Percentiles rank a stretch among this genome's conserved stretches.
These are phyloP conservation scores for Oryza punctata DNA, from an alignment of 176 grass and related monocot genomes.

Conservation along the genomic window DNA sequence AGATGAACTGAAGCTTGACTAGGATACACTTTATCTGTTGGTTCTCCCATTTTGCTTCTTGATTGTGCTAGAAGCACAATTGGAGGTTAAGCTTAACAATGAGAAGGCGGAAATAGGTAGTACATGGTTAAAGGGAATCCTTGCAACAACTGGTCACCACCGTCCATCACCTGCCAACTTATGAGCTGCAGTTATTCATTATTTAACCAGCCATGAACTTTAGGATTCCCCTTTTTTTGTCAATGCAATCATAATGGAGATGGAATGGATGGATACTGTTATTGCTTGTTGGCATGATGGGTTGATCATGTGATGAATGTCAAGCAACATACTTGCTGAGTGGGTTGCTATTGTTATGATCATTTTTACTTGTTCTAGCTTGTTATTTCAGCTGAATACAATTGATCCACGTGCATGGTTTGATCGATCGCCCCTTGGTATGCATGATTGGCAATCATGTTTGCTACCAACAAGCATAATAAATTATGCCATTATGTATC, in stretches of 20 bases:
- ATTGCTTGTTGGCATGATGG: slow-evolving; percentile 8
- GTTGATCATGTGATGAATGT: background rate
- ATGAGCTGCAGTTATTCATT: background rate
- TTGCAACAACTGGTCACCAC: background rate
- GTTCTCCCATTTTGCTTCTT: background rate
- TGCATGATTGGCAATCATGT: background rate
- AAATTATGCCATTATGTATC: background rate
- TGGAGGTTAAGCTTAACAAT: background rate
- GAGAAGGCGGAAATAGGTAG: background rate
- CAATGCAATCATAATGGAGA: background rate
- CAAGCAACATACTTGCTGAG: background rate
- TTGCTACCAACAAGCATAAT: background rate
- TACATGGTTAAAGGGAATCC: background rate
- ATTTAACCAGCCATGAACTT: background rate
- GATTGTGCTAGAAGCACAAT: slow-evolving; percentile 1
- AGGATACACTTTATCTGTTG: background rate
- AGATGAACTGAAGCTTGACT: background rate
- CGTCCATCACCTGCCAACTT: background rate
- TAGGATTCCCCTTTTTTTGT: slow-evolving; percentile 4
- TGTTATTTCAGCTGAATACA: slow-evolving; percentile 9
- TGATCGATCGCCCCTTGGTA: background rate
- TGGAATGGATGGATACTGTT: background rate
- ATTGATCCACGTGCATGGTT: background rate
- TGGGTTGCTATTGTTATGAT: background rate
- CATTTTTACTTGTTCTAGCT: background rate